A percentile compares a stretch with the other conserved stretches of the same genome.
phyloP scores from a whole-genome alignment of 2,329 filamentous ascomycete genomes.

The Colletotrichum lindemuthianum region DNA sequence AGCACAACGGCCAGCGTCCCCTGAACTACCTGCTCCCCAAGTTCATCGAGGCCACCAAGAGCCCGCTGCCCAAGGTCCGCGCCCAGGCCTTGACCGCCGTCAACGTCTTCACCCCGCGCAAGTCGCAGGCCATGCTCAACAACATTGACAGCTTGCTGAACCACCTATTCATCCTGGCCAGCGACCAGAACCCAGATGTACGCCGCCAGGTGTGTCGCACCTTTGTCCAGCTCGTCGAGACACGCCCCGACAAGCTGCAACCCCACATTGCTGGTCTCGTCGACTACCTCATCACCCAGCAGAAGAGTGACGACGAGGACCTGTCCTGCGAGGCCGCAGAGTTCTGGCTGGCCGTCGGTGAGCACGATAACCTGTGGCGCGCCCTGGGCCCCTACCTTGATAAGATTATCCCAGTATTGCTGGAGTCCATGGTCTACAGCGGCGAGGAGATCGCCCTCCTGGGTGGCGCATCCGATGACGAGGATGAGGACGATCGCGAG shows the following conservation, averaged over 20 bases:
- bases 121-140: constrained; percentile 82
- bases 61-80: constrained; percentile 79
- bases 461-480: constrained; percentile 86
- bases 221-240: constrained; percentile 91
- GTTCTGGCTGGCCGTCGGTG: constrained; percentile 95
- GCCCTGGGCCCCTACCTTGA: constrained; percentile 80
- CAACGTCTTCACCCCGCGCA: constrained; percentile 90
- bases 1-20: constrained; percentile 88
- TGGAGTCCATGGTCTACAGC: constrained; percentile 96
- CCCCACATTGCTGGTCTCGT: constrained; percentile 90
- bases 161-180: constrained; percentile 83
- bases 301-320: constrained; percentile 87
- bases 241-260: constrained; percentile 87
- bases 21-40: constrained; percentile 90
- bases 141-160: constrained; percentile 84
- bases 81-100: constrained; percentile 83
- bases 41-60: constrained; percentile 86
- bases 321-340: constrained; percentile 94
- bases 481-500: constrained; percentile 87
- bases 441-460: constrained; percentile 91
- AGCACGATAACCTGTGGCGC: constrained; percentile 83
- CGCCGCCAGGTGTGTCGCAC: constrained; percentile 92
- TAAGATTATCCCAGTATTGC: constrained; percentile 88
- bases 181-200: constrained; percentile 82
- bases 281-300: constrained; percentile 91